Percentiles rank a stretch among this genome's conserved stretches.
phyloP scores from a whole-genome alignment of 257 asterid species.

The Gynochthodes officinalis region DNA sequence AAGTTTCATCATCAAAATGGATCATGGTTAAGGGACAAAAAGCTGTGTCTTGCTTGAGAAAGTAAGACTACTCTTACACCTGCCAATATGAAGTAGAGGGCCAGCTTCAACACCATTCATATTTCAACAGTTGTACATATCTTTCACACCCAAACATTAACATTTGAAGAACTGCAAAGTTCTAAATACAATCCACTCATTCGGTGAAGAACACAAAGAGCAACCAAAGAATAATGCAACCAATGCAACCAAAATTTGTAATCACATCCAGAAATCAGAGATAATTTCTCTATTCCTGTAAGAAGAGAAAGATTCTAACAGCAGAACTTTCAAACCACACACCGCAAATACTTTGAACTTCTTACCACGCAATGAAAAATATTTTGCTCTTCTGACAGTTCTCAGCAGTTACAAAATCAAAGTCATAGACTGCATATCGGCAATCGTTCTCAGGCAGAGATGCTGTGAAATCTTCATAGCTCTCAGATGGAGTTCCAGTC shows the following conservation, averaged over 20 bases:
- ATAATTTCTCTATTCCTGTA: not conserved
- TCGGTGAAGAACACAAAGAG: not conserved
- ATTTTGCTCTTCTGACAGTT: slow-evolving; percentile 72
- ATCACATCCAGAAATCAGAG: not conserved
- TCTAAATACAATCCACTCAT: not conserved
- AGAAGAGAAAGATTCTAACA: not conserved
- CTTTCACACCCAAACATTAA: not conserved
- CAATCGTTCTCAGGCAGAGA: slow-evolving; percentile 65
- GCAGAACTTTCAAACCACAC: not conserved
- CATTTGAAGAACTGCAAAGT: not conserved
- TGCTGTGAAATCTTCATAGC: slow-evolving; percentile 54
- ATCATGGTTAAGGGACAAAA: not conserved
- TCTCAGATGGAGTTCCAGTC: slow-evolving; percentile 59
- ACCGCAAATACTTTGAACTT: not conserved
- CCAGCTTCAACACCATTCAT: not conserved
- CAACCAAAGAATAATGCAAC: not conserved
- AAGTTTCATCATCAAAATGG: not conserved
- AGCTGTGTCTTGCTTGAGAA: not conserved
- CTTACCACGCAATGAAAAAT: slow-evolving; percentile 64
- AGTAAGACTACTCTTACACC: not conserved
- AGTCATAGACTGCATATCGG: slow-evolving; percentile 65
- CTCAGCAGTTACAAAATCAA: slow-evolving; percentile 61
- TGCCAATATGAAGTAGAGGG: not conserved
- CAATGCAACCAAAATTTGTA: not conserved
- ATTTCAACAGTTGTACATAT: not conserved